Percentiles rank a stretch among this genome's conserved stretches.
Conservation (phyloP, 2,329 filamentous ascomycete species). For the Colletotrichum orbiculare region DNA sequence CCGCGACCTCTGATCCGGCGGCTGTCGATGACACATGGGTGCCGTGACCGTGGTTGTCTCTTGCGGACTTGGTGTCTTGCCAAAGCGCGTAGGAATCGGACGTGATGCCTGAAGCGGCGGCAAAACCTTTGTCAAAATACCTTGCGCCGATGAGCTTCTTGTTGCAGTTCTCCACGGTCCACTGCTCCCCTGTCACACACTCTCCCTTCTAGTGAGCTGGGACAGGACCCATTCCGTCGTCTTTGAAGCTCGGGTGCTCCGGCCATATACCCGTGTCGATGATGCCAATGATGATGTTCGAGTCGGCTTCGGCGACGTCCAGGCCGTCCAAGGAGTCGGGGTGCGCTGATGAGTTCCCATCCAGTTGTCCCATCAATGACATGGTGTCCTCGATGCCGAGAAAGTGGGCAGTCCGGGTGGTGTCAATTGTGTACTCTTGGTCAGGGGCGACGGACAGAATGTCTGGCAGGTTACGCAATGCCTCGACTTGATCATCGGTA, state of each 20-base stretch:
- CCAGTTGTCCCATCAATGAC: neutral
- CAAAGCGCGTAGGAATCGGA: neutral
- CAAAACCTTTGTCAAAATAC: constrained; percentile 22
- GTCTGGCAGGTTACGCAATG: neutral
- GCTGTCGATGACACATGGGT: constrained; percentile 20
- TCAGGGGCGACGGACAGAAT: constrained; percentile 6
- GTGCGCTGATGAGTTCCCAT: neutral
- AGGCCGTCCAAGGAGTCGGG: neutral
- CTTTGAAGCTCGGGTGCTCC: constrained; percentile 34
- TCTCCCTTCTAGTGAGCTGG: constrained; percentile 29
- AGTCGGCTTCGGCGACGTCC: constrained; percentile 2
- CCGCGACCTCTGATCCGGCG: constrained; percentile 6
- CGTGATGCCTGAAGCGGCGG: neutral
- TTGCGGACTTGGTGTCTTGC: constrained; percentile 1
- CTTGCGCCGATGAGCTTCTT: constrained; percentile 35
- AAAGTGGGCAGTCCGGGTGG: constrained; percentile 29
- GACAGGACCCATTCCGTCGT: constrained; percentile 26
- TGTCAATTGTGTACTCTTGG: constrained; percentile 19
- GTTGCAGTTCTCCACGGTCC: constrained; percentile 29
- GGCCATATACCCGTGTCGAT: constrained; percentile 36
- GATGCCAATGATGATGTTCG: constrained; percentile 32
- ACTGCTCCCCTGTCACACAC: constrained; percentile 26
- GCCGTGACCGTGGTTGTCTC: constrained; percentile 19
- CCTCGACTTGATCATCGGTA: constrained; percentile 4
- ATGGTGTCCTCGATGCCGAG: constrained; percentile 19